A percentile compares a stretch with the other conserved stretches of the same genome.
phyloP scores from a whole-genome alignment of 345 rosid species.

The Eucalyptus viminalis region DNA sequence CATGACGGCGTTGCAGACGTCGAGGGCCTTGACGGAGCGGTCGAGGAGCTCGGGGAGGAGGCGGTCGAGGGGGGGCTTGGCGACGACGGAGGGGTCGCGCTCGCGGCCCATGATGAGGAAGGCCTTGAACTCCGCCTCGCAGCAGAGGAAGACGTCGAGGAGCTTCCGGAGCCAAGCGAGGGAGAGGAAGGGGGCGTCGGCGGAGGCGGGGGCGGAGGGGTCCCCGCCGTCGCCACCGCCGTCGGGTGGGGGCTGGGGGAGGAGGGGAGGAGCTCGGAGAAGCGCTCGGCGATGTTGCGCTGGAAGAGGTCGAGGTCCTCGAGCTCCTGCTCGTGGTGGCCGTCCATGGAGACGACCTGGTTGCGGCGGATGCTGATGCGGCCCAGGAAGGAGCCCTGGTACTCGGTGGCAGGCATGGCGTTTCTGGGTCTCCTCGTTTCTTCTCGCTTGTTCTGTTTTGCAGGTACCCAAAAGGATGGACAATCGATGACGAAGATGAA shows the following conservation, averaged over 20 bases:
- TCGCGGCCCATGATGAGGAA: slow-evolving; percentile 62
- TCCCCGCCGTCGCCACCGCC: background rate
- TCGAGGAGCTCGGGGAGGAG: slow-evolving; percentile 72
- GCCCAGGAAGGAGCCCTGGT: slow-evolving; percentile 70
- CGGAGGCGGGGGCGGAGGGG: background rate
- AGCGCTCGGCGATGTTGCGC: slow-evolving; percentile 68
- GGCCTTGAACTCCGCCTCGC: slow-evolving; percentile 95
- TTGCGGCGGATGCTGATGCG: slow-evolving; percentile 82
- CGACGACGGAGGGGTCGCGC: slow-evolving; percentile 55
- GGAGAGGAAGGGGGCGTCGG: slow-evolving; percentile 43
- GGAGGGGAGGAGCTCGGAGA: slow-evolving; percentile 42
- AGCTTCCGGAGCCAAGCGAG: slow-evolving; percentile 77
- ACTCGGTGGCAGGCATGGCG: slow-evolving; percentile 53
- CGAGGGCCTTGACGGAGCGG: slow-evolving; percentile 68
- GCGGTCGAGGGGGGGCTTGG: slow-evolving; percentile 78
- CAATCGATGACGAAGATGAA: background rate
- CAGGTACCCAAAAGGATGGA: background rate
- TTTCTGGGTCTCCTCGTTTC: background rate
- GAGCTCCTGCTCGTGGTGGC: slow-evolving; percentile 64
- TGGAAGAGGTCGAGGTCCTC: slow-evolving; percentile 82
- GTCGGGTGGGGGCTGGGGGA: background rate
- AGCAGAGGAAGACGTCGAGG: slow-evolving; percentile 83
- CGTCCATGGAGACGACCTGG: slow-evolving; percentile 78
- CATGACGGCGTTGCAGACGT: slow-evolving; percentile 69
- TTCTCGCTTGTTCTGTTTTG: background rate